Evolutionary conservation across 495 filamentous ascomycete species (phyloP).

Genomic region (Podospora didyma): DNA sequence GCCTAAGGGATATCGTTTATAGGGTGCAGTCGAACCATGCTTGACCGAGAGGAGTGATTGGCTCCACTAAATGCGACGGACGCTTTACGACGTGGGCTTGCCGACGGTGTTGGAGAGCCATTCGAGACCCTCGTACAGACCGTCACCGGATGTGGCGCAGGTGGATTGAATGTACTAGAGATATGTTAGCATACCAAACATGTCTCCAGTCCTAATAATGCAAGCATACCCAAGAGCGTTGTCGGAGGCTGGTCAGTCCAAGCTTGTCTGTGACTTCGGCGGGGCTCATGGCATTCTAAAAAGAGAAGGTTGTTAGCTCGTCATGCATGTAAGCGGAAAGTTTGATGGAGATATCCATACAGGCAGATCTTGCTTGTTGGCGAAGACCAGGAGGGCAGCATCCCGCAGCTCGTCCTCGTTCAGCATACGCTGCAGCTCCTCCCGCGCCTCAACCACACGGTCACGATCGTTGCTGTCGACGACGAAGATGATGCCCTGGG

Average conservation of each 20-base stretch:
- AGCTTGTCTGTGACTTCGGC: slow-evolving; percentile 99
- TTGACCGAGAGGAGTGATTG: slow-evolving; percentile 29
- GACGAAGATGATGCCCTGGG: slow-evolving; percentile 99
- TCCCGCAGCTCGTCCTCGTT: slow-evolving; percentile 99
- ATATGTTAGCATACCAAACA: not conserved
- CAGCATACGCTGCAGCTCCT: slow-evolving; percentile 99
- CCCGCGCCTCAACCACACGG: slow-evolving; percentile 96
- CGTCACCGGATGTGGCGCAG: slow-evolving; percentile 97
- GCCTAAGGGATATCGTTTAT: slow-evolving; percentile 36
- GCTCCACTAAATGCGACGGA: slow-evolving; percentile 4
- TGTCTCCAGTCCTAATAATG: not conserved
- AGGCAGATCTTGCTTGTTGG: slow-evolving; percentile 99
- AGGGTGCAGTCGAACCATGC: slow-evolving; percentile 47
- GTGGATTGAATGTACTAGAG: slow-evolving; percentile 98
- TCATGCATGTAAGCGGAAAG: not conserved
- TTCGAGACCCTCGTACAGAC: slow-evolving; percentile 99
- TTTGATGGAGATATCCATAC: slow-evolving; percentile 50
- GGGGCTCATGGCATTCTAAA: slow-evolving; percentile 97
- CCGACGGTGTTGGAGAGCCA: slow-evolving; percentile 97
- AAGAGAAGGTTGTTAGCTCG: slow-evolving; percentile 16
- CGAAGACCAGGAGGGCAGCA: slow-evolving; percentile 95
- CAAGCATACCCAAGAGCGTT: slow-evolving; percentile 90
- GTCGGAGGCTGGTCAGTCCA: slow-evolving; percentile 95
- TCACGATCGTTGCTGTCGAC: slow-evolving; percentile 99
- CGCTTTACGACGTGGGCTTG: slow-evolving; percentile 71